A percentile compares a stretch with the other conserved stretches of the same genome.
These are phyloP conservation scores for Persicaria tinctoria DNA, from an alignment of 148 eudicot genomes.

Conservation along the genomic window DNA sequence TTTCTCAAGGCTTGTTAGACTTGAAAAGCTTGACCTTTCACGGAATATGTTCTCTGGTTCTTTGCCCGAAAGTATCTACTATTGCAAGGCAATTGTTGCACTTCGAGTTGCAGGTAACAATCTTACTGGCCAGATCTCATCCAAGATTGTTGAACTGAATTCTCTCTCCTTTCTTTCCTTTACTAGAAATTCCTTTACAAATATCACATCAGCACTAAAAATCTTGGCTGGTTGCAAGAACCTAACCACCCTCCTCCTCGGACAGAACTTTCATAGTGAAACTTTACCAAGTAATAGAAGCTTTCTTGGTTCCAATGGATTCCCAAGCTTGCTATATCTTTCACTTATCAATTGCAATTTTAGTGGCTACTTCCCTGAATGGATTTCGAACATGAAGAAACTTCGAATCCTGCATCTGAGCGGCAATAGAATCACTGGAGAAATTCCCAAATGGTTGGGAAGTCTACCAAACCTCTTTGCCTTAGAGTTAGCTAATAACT, in stretches of 20 bases:
- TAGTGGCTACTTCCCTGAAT: constrained; percentile 53
- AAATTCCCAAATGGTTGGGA: constrained; percentile 68
- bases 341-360: constrained; percentile 60
- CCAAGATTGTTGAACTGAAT: constrained; percentile 32
- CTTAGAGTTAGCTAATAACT: too few relatives aligned
- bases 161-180: constrained; percentile 61
- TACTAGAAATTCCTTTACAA: constrained; percentile 21
- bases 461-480: constrained; percentile 53
- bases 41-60: too few relatives aligned
- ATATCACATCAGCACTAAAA: constrained; percentile 44
- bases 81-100: constrained; percentile 28
- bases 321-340: constrained; percentile 50
- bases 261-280: constrained; percentile 52
- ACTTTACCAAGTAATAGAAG: constrained; percentile 34
- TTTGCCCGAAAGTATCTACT: too few relatives aligned
- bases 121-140: constrained; percentile 48
- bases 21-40: too few relatives aligned
- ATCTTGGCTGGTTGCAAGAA: constrained; percentile 49
- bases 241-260: constrained; percentile 46
- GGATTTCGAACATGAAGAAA: constrained; percentile 44
- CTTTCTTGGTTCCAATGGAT: constrained; percentile 31
- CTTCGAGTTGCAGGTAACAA: constrained; percentile 53
- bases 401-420: constrained; percentile 68
- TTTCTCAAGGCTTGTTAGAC: too few relatives aligned
- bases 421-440: constrained; percentile 40